Base-by-base conservation (phyloP, 2,329 filamentous ascomycete genomes). In the Diaporthe sp. region DNA sequence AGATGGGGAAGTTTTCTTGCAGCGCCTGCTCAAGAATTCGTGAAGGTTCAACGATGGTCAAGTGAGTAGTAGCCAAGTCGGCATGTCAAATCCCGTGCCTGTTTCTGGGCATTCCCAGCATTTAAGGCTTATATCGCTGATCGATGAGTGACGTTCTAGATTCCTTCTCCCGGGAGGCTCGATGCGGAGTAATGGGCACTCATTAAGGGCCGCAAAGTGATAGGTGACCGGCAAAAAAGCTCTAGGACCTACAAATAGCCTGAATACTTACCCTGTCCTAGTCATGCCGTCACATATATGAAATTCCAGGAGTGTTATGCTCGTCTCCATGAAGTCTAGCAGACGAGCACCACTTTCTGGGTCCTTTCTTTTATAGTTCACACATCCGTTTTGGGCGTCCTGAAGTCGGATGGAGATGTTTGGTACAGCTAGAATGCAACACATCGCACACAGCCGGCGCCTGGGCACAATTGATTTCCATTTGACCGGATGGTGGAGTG, bases 171-270 rank as follows among this genome's bases (percentile, higher is more conserved):
- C 61, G 45, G 47, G 38, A 52, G 22, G 33, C 61, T 67, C 22
- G 45, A 67, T 66, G 61, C 61, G 61, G 61, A 67, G 61, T 52
- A 67, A 67, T 25, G 61, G 28, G 13, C 30, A 45, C 15, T 42
- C 45, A 52, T 67, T 67, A 67, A 67, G 61, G 45, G n/a, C 61
- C 45, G 61, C 61, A 67, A 35, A 40, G 52, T 67, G 61, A 64
- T 52, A 67, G 61, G 45, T 67, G 45, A 19, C 61, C 61, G 61
- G 61, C 30, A 67, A 52, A 67, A 67, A 45, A 52, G 61, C 61
- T 35, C 45, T 25, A 38, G 6, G 33, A 5, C 30, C 25, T 30
- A 25, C 9, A 67, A 67, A 52, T 67, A 67, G 61, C 61, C 61
- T 67, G 61, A 67, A 67, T 67, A 19, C 22, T 67, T 38, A 67